Percentiles rank a stretch among this genome's conserved stretches.
These are phyloP conservation scores for Boletus tomentosulus DNA, from an alignment of 768 basidiomycete genomes.

Conservation along the genomic window DNA sequence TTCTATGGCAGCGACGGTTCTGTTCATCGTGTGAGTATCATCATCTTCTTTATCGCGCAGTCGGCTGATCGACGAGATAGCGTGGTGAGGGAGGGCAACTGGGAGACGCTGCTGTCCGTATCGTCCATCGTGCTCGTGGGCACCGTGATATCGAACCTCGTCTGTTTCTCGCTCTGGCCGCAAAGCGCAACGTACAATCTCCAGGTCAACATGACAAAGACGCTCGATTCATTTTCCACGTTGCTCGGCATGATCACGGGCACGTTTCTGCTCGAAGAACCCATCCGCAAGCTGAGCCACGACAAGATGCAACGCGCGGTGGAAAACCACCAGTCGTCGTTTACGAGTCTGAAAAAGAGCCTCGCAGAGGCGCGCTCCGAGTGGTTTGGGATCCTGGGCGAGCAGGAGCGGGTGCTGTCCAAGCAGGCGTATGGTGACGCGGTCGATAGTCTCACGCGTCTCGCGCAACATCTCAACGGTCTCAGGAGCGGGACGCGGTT, in stretches of 20 bases:
- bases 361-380: conserved; percentile 87
- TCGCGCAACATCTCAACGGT: conserved; percentile 93
- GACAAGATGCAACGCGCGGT: conserved; percentile 76
- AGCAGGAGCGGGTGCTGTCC: conserved; percentile 23
- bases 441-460: conserved; percentile 78
- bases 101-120: conserved; percentile 68
- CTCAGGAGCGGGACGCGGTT: conserved; percentile 78
- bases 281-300: conserved; percentile 49
- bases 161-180: conserved; percentile 83
- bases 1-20: conserved; percentile 78
- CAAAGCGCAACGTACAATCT: conserved; percentile 80
- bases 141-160: conserved; percentile 70
- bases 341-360: conserved; percentile 84
- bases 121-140: conserved; percentile 77
- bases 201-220: conserved; percentile 79
- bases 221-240: conserved; percentile 84
- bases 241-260: conserved; percentile 76
- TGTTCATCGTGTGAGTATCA: conserved; percentile 69
- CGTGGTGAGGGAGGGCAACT: conserved; percentile 85
- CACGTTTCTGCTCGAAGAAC: conserved; percentile 80
- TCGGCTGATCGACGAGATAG: conserved; percentile 33
- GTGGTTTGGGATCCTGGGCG: conserved; percentile 42
- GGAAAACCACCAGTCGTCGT: conserved; percentile 81
- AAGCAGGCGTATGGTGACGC: conserved; percentile 78
- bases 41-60: neutral